Evolutionary conservation across 1,284 basidiomycete genomes (phyloP).

Genomic region (Heterobasidion occidentale): DNA sequence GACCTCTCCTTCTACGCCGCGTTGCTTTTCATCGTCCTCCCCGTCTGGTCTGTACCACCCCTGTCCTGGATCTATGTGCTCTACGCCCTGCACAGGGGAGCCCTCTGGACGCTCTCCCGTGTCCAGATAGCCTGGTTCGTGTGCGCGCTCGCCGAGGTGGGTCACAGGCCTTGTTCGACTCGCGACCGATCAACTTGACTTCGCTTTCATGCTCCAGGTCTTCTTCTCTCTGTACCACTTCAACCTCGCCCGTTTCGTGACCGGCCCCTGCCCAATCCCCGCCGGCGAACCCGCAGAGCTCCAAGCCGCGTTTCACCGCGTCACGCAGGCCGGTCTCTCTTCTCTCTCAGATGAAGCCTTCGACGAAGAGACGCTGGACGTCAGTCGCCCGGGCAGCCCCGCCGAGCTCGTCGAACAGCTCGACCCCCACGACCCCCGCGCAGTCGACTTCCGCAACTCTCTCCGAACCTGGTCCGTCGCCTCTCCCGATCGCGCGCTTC

Average conservation of each 20-base stretch:
- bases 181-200: not conserved
- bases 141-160: slow-evolving; percentile 54
- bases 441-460: slow-evolving; percentile 67
- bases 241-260: slow-evolving; percentile 46
- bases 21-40: slow-evolving; percentile 51
- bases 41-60: slow-evolving; percentile 65
- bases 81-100: slow-evolving; percentile 42
- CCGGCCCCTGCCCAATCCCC: slow-evolving; percentile 38
- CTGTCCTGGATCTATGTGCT: slow-evolving; percentile 63
- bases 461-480: slow-evolving; percentile 49
- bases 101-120: slow-evolving; percentile 33
- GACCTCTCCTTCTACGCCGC: slow-evolving; percentile 50
- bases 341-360: slow-evolving; percentile 41
- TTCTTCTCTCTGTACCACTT: slow-evolving; percentile 71
- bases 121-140: slow-evolving; percentile 31
- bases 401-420: slow-evolving; percentile 51
- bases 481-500: not conserved
- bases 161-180: slow-evolving; percentile 11
- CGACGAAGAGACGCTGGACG: slow-evolving; percentile 48
- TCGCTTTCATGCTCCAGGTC: slow-evolving; percentile 35
- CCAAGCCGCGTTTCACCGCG: slow-evolving; percentile 47
- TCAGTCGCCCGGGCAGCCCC: slow-evolving; percentile 50
- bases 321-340: slow-evolving; percentile 59
- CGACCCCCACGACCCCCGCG: slow-evolving; percentile 58
- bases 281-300: slow-evolving; percentile 47